phyloP scores from a whole-genome alignment of 2,329 filamentous ascomycete species.

The Monilinia polystroma region DNA sequence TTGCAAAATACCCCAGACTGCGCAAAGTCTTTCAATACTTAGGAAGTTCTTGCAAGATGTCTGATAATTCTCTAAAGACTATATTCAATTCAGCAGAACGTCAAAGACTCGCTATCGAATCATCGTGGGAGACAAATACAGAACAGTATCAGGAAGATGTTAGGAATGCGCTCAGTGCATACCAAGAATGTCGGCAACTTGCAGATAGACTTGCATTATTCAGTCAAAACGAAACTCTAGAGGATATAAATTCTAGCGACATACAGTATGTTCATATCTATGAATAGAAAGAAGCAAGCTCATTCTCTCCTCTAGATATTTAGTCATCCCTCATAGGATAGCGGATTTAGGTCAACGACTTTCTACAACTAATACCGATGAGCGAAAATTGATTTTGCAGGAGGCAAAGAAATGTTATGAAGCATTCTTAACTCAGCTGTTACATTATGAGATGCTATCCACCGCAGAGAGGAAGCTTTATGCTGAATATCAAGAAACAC shows the following conservation, averaged over 20 bases:
- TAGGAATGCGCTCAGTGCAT: conserved; percentile 63
- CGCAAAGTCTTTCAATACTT: background rate
- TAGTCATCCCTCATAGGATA: conserved; percentile 73
- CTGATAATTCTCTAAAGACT: conserved; percentile 47
- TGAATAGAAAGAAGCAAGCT: background rate
- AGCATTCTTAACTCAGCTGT: conserved; percentile 71
- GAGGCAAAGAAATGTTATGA: conserved; percentile 72
- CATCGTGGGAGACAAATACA: conserved; percentile 62
- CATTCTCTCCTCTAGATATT: conserved; percentile 53
- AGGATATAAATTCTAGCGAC: conserved; percentile 83
- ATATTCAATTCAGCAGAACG: conserved; percentile 56
- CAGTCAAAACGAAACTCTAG: conserved; percentile 83
- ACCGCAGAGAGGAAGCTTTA: conserved; percentile 65
- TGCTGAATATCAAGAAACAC: conserved; percentile 70
- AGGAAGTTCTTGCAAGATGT: conserved; percentile 42
- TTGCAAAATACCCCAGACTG: too few species aligned
- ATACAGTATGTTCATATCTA: conserved; percentile 58
- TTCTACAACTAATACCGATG: conserved; percentile 47
- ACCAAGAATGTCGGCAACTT: conserved; percentile 69
- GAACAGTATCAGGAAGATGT: conserved; percentile 67
- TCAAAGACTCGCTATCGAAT: conserved; percentile 58
- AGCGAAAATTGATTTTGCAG: conserved; percentile 63
- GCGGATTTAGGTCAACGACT: conserved; percentile 76
- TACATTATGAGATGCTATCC: conserved; percentile 73
- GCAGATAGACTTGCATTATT: conserved; percentile 76